phyloP scores from a whole-genome alignment of 805 yeast species.

The Schizosaccharomyces lindneri region DNA sequence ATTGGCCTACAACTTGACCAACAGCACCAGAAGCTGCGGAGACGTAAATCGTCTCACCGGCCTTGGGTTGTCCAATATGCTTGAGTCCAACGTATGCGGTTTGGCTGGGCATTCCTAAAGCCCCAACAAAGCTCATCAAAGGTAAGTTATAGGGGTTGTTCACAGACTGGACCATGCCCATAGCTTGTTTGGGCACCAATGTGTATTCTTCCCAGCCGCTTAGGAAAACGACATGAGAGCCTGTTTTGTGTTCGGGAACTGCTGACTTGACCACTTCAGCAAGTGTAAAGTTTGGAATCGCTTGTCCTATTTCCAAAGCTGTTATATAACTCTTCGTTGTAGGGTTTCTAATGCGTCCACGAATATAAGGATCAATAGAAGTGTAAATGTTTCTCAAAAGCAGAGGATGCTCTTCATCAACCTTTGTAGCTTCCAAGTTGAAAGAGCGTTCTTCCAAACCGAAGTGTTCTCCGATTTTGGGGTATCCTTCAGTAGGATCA shows the following conservation, averaged over 20 bases:
- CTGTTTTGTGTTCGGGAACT: background rate
- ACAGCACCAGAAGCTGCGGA: constrained; percentile 58
- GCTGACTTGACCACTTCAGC: background rate
- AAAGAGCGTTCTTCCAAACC: background rate
- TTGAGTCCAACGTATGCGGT: constrained; percentile 25
- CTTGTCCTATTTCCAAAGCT: background rate
- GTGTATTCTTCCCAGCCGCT: background rate
- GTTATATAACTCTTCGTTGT: background rate
- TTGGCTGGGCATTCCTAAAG: background rate
- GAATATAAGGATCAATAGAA: background rate
- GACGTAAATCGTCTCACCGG: constrained; percentile 24
- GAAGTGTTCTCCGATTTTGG: background rate
- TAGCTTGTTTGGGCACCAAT: background rate
- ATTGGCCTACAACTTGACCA: constrained; percentile 33
- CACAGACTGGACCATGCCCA: background rate
- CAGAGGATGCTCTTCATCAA: background rate
- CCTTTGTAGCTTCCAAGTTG: background rate
- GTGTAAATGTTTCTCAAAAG: background rate
- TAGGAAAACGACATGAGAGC: background rate
- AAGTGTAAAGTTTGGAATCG: background rate
- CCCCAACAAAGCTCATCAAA: background rate
- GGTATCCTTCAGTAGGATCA: background rate
- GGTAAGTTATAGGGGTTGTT: background rate
- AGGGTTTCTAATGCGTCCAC: background rate
- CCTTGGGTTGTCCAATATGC: constrained; percentile 7